Evolutionary conservation across 2,329 filamentous ascomycete species (phyloP).

Genomic region (Penicillium sp.): DNA sequence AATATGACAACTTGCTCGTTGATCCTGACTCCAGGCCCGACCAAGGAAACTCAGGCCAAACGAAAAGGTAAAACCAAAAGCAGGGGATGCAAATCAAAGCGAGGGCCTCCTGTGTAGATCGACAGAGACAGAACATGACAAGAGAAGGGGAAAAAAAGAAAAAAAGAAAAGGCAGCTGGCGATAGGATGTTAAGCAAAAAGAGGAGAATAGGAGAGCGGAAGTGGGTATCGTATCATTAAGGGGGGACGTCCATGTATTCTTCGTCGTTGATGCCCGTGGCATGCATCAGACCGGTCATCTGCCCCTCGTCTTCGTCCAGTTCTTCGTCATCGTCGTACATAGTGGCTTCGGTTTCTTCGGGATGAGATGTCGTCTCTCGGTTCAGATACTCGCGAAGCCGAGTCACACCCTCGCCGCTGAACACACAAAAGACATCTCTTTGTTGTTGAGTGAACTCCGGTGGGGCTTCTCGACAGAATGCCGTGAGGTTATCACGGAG

Average conservation of each 20-base stretch:
- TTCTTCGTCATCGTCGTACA: conserved; percentile 54
- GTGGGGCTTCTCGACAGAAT: conserved; percentile 85
- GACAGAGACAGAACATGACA: conserved; percentile 11
- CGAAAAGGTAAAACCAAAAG: conserved; percentile 14
- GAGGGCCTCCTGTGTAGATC: conserved; percentile 23
- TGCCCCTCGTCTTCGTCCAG: conserved; percentile 51
- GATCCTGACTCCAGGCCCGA: conserved; percentile 17
- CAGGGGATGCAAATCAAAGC: conserved; percentile 19
- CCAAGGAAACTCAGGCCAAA: background rate
- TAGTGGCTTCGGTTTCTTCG: conserved; percentile 47
- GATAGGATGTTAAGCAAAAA: conserved; percentile 8
- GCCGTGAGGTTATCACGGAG: conserved; percentile 80
- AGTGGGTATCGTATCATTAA: conserved; percentile 44
- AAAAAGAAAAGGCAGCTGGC: conserved; percentile 22
- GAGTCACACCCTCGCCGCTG: conserved; percentile 80
- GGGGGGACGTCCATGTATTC: conserved; percentile 48
- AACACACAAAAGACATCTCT: conserved; percentile 97
- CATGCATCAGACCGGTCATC: conserved; percentile 50
- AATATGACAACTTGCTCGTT: conserved; percentile 30
- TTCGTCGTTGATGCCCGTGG: conserved; percentile 50
- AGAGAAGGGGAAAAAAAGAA: background rate
- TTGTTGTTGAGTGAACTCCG: conserved; percentile 94
- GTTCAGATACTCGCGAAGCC: conserved; percentile 80
- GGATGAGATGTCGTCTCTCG: conserved; percentile 41
- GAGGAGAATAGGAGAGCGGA: conserved; percentile 8